A percentile compares a stretch with the other conserved stretches of the same genome.
These are phyloP conservation scores for Nigrospora oryzae DNA, from an alignment of 2,329 filamentous ascomycete genomes.

Conservation along the genomic window DNA sequence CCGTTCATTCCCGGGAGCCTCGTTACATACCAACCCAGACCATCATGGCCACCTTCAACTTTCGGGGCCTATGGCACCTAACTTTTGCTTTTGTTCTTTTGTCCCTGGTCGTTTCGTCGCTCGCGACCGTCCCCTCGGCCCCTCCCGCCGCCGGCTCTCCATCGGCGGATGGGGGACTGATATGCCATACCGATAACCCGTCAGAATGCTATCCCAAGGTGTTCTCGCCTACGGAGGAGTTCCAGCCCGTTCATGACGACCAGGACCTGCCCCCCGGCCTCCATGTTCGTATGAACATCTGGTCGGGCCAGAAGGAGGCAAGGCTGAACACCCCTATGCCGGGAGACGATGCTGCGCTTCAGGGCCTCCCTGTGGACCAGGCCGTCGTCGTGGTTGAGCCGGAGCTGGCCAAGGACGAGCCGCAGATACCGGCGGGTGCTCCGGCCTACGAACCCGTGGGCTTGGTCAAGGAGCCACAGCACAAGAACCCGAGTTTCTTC, in stretches of 20 bases:
- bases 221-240: slow-evolving; percentile 56
- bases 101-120: slow-evolving; percentile 9
- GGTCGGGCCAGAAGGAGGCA: slow-evolving; percentile 55
- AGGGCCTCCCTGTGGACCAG: slow-evolving; percentile 43
- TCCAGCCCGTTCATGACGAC: slow-evolving; percentile 53
- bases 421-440: slow-evolving; percentile 36
- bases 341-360: slow-evolving; percentile 29
- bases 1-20: too few species aligned
- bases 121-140: slow-evolving; percentile 20
- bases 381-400: slow-evolving; percentile 47
- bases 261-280: slow-evolving; percentile 58
- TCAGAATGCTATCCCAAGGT: slow-evolving; percentile 58
- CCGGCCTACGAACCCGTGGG: slow-evolving; percentile 50
- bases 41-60: too few species aligned
- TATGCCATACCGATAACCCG: slow-evolving; percentile 53
- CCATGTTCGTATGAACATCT: slow-evolving; percentile 58
- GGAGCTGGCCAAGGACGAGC: slow-evolving; percentile 21
- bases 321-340: slow-evolving; percentile 55
- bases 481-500: slow-evolving; percentile 31
- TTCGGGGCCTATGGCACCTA: background rate
- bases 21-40: slow-evolving; percentile 3
- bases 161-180: slow-evolving; percentile 42
- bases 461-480: slow-evolving; percentile 43
- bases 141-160: slow-evolving; percentile 20
- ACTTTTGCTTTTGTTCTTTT: slow-evolving; percentile 7